A percentile compares a stretch with the other conserved stretches of the same genome.
Evolutionary conservation across 2,329 filamentous ascomycete species (phyloP).

Genomic region (Xylaria polymorpha): DNA sequence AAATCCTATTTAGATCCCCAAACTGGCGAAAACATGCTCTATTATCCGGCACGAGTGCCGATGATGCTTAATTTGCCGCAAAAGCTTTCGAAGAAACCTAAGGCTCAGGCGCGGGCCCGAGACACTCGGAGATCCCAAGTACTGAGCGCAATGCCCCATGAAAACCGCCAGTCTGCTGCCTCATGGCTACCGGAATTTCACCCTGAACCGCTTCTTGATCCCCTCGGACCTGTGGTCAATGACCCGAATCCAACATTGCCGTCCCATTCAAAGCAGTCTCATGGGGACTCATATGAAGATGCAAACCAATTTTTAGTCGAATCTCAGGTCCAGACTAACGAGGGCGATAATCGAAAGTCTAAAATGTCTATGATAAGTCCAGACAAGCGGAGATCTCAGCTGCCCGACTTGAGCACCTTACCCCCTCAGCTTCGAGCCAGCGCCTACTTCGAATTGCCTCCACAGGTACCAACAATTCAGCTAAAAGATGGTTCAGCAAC

Average conservation of each 20-base stretch:
- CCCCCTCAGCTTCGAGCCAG: constrained; percentile 91
- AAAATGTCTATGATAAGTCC: constrained; percentile 50
- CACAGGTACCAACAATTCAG: constrained; percentile 62
- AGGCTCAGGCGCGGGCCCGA: constrained; percentile 68
- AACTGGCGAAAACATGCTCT: constrained; percentile 85
- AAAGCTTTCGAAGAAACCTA: constrained; percentile 80
- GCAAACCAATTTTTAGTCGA: constrained; percentile 26
- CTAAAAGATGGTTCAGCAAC: constrained; percentile 84
- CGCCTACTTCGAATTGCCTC: constrained; percentile 84
- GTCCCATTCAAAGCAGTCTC: constrained; percentile 7
- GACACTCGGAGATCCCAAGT: constrained; percentile 80
- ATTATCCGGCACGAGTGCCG: constrained; percentile 94
- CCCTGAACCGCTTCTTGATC: constrained; percentile 49
- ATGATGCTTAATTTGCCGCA: constrained; percentile 93
- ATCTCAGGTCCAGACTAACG: constrained; percentile 25
- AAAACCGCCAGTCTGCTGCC: constrained; percentile 50
- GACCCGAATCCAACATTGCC: constrained; percentile 16
- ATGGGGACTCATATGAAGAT: constrained; percentile 26
- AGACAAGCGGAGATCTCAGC: constrained; percentile 55
- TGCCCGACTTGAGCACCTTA: constrained; percentile 63
- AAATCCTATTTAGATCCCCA: constrained; percentile 71
- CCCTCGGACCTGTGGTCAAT: constrained; percentile 42
- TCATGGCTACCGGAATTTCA: constrained; percentile 49
- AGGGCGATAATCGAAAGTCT: constrained; percentile 31
- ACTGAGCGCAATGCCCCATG: constrained; percentile 69